Evolutionary conservation across 176 grass and related monocot genomes (phyloP), one percentile per base, ranked within the genome.

Genomic region (Elymus sibiricus): DNA sequence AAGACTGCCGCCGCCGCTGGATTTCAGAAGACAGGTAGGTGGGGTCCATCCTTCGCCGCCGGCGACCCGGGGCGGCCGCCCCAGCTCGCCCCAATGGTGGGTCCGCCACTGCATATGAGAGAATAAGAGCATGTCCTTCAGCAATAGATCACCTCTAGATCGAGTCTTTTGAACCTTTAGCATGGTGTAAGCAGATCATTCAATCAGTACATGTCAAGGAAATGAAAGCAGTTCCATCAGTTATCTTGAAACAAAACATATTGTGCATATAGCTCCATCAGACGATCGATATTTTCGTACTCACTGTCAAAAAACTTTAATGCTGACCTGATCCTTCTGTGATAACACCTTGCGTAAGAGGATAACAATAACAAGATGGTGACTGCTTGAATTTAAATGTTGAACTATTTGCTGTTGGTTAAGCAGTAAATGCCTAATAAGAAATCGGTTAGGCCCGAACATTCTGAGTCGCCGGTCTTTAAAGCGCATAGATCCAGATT

Each of bases 271-370:
- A 98, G 87, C 82, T 95, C 95, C 95, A 98, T 91, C 25, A 98
- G 83, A 24, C 91, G 79, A 58, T 98, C 95, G 86, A 95, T 94
- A 73, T 98, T 98, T 84, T 98, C 93, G 60, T 90, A 98, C 84
- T 95, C 95, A 74, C 92, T 95, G 86, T 98, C 95, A 49, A 95
- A 90, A 90, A 98, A 98, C 90, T 94, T 98, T 84, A 88, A 86
- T 79, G 95, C 58, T 83, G 94, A 82, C 55, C 95, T 92, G 25
- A 95, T 94, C 86, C 88, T 87, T 89, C 93, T 31, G 89, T 87
- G 74, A 94, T 93, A 38, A 91, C 91, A 92, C 91, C 95, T 95
- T 73, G 76, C 2, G 77, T 61, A 88, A 81, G 65, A 53, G 28
- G 58, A 38, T 64, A 38, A 85, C 11, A 58, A 14, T 7, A 19